These are phyloP conservation scores for Acacia acuminata DNA, from an alignment of 306 rosid genomes.

Conservation along the genomic window DNA sequence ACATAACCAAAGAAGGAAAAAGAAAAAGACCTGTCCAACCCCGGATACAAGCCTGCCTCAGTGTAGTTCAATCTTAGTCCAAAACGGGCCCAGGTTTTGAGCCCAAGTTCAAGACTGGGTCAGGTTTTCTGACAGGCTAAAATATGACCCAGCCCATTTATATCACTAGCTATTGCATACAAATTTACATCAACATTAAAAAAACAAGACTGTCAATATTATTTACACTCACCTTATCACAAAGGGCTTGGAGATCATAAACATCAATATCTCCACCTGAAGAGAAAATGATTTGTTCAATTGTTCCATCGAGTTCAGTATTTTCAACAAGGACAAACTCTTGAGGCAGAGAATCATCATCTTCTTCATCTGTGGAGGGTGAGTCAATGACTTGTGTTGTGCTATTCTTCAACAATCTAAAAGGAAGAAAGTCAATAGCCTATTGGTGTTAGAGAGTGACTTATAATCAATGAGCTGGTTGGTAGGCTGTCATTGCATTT, in stretches of 20 bases:
- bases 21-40: neutral
- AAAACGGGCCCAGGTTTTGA: neutral
- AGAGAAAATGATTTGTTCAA: conserved; percentile 87
- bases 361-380: conserved; percentile 54
- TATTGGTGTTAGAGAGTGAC: conserved; percentile 21
- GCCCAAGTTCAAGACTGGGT: neutral
- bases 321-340: conserved; percentile 88
- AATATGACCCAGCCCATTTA: neutral
- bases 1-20: neutral
- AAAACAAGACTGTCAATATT: neutral
- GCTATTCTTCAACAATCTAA: conserved; percentile 67
- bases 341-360: conserved; percentile 73
- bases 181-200: conserved; percentile 24
- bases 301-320: conserved; percentile 74
- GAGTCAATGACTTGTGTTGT: conserved; percentile 73
- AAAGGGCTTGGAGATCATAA: conserved; percentile 89
- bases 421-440: conserved; percentile 22
- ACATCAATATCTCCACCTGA: conserved; percentile 87
- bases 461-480: conserved; percentile 19
- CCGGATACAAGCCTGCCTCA: neutral
- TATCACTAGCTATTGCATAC: neutral
- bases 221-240: conserved; percentile 73
- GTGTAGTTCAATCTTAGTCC: neutral
- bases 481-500: conserved; percentile 10
- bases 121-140: neutral